These are phyloP conservation scores for Clonostachys chloroleuca DNA, from an alignment of 2,329 filamentous ascomycete genomes.

Conservation along the genomic window DNA sequence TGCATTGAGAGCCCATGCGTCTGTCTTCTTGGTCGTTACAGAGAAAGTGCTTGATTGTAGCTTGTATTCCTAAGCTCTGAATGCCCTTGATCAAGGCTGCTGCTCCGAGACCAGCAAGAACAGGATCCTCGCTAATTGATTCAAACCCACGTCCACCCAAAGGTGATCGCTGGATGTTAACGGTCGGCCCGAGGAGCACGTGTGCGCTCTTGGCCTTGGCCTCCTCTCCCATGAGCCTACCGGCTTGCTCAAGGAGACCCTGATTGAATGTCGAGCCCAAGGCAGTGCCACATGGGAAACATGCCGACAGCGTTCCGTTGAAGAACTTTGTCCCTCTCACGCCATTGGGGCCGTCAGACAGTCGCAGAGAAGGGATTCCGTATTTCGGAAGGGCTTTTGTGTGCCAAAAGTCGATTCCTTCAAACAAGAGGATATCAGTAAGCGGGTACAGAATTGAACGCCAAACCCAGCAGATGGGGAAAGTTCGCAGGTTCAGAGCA, in stretches of 20 bases:
- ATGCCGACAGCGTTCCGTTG: conserved; percentile 54
- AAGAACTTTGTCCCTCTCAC: conserved; percentile 66
- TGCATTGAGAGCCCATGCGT: conserved; percentile 49
- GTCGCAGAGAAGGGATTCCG: conserved; percentile 59
- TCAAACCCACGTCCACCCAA: conserved; percentile 57
- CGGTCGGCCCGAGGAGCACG: conserved; percentile 55
- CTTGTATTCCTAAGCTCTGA: conserved; percentile 49
- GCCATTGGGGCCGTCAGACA: conserved; percentile 67
- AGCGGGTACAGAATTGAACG: conserved; percentile 4
- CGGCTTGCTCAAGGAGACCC: conserved; percentile 44
- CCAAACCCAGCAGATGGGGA: too few relatives aligned
- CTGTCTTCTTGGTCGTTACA: conserved; percentile 59
- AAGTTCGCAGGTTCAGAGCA: neutral
- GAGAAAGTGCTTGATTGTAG: conserved; percentile 57
- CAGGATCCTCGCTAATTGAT: conserved; percentile 53
- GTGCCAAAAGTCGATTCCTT: conserved; percentile 67
- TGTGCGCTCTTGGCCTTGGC: conserved; percentile 53
- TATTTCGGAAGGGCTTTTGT: conserved; percentile 56
- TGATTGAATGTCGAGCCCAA: conserved; percentile 55
- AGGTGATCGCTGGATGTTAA: conserved; percentile 59
- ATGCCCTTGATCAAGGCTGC: conserved; percentile 50
- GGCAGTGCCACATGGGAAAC: conserved; percentile 54
- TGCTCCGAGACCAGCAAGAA: conserved; percentile 49
- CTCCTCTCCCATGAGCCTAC: conserved; percentile 46
- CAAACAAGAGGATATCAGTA: conserved; percentile 10